phyloP scores from a whole-genome alignment of 192 early-diverging fungal genomes.

The Backusella tarrabulga region DNA sequence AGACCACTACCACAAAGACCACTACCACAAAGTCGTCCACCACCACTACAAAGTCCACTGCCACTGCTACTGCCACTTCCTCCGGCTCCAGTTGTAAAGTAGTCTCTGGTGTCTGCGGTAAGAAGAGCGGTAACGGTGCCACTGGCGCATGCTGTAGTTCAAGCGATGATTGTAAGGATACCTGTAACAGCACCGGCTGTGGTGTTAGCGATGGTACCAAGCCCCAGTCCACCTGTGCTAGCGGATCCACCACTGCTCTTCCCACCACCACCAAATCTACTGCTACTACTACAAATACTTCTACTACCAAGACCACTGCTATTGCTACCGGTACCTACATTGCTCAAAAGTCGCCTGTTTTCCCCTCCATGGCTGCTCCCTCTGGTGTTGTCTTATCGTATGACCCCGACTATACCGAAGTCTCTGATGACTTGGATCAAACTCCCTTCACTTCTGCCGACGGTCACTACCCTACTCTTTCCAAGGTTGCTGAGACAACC shows the following conservation, averaged over 20 bases:
- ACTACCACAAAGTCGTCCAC: not conserved
- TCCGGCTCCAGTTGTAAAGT: not conserved
- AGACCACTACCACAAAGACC: not conserved
- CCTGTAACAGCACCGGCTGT: not conserved
- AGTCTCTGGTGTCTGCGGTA: slow-evolving; percentile 1
- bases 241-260: not conserved
- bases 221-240: slow-evolving; percentile 1
- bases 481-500: not conserved
- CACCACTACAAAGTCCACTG: not conserved
- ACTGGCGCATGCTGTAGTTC: not conserved
- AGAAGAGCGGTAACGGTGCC: not conserved
- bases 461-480: not conserved
- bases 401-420: not conserved
- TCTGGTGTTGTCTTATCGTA: slow-evolving; percentile 9
- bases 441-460: not conserved
- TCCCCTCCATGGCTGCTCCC: slow-evolving; percentile 12
- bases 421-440: not conserved
- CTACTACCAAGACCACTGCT: not conserved
- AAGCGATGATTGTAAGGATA: not conserved
- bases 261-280: not conserved
- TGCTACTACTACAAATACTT: not conserved
- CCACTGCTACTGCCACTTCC: not conserved
- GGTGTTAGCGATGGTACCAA: not conserved
- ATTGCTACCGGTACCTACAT: not conserved
- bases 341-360: slow-evolving; percentile 16